Percentiles rank a stretch among this genome's conserved stretches.
Evolutionary conservation across 2,329 filamentous ascomycete genomes (phyloP).

Genomic region (Aspergillus oerlinghausenensis): DNA sequence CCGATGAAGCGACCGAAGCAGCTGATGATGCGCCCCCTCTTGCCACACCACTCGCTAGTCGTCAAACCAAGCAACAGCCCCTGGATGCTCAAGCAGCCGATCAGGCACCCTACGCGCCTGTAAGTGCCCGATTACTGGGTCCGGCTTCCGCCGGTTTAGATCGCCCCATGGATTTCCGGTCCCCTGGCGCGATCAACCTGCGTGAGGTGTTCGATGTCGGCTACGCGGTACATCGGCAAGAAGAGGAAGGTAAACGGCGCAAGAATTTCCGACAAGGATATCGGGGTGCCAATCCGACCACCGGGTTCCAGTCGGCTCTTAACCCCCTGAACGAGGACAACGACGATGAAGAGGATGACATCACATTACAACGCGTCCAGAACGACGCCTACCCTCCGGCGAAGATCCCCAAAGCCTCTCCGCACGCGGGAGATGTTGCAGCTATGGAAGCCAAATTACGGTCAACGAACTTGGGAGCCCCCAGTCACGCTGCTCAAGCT

Average conservation of each 20-base stretch:
- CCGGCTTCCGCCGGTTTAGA: slow-evolving; percentile 53
- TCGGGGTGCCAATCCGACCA: slow-evolving; percentile 49
- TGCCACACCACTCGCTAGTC: slow-evolving; percentile 58
- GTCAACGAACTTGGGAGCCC: slow-evolving; percentile 67
- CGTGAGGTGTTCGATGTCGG: slow-evolving; percentile 97
- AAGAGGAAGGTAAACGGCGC: slow-evolving; percentile 88
- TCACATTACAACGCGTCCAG: slow-evolving; percentile 12
- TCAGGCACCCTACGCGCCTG: slow-evolving; percentile 39
- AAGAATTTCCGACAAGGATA: slow-evolving; percentile 75
- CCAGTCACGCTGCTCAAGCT: slow-evolving; percentile 58
- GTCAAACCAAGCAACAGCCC: slow-evolving; percentile 53
- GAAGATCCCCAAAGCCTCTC: slow-evolving; percentile 62
- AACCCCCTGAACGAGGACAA: slow-evolving; percentile 62
- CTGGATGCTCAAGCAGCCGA: slow-evolving; percentile 50
- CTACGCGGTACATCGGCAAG: slow-evolving; percentile 95
- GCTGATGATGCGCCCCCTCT: slow-evolving; percentile 66
- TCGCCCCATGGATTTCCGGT: slow-evolving; percentile 84
- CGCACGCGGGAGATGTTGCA: slow-evolving; percentile 57
- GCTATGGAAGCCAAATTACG: slow-evolving; percentile 83
- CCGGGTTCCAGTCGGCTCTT: slow-evolving; percentile 58
- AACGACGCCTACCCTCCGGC: slow-evolving; percentile 44
- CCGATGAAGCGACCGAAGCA: slow-evolving; percentile 62
- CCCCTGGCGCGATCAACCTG: slow-evolving; percentile 88
- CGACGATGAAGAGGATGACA: slow-evolving; percentile 54
- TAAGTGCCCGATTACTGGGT: slow-evolving; percentile 53